phyloP scores from a whole-genome alignment of 768 basidiomycete species.

The Boletus tomentosulus region DNA sequence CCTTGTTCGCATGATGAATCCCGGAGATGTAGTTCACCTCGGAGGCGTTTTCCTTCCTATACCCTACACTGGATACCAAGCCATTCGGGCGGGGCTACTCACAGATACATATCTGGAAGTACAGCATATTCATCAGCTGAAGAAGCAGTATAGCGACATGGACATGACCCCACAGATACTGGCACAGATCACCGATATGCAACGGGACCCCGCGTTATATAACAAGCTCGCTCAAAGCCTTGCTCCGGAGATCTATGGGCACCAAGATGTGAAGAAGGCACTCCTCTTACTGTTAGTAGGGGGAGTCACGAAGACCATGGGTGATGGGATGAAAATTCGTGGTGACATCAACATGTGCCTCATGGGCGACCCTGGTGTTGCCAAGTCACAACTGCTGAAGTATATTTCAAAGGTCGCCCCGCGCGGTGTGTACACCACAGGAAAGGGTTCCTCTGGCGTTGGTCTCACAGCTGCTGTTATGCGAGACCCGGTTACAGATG shows the following conservation, averaged over 20 bases:
- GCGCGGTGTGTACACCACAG: constrained; percentile 96
- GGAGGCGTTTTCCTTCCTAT: constrained; percentile 97
- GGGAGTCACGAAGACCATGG: constrained; percentile 91
- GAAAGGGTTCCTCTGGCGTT: constrained; percentile 97
- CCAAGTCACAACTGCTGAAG: constrained; percentile 94
- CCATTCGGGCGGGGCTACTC: constrained; percentile 91
- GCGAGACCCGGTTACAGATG: constrained; percentile 98
- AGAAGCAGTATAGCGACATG: constrained; percentile 97
- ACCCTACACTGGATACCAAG: constrained; percentile 97
- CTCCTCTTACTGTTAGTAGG: constrained; percentile 88
- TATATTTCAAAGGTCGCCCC: constrained; percentile 99
- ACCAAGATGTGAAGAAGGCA: constrained; percentile 96
- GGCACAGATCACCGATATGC: constrained; percentile 61
- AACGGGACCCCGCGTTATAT: constrained; percentile 77
- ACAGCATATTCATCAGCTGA: constrained; percentile 88
- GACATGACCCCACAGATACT: constrained; percentile 85
- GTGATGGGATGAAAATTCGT: constrained; percentile 98
- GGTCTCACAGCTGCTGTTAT: constrained; percentile 99
- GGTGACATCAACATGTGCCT: constrained; percentile 97
- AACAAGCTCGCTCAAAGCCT: constrained; percentile 87
- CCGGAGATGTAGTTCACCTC: constrained; percentile 92
- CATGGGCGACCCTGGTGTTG: constrained; percentile 99
- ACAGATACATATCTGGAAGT: constrained; percentile 96
- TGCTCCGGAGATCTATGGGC: constrained; percentile 98
- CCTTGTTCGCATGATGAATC: constrained; percentile 86